Base-by-base conservation (phyloP, 1,284 basidiomycete species). In the Rhodotorula sp. region DNA sequence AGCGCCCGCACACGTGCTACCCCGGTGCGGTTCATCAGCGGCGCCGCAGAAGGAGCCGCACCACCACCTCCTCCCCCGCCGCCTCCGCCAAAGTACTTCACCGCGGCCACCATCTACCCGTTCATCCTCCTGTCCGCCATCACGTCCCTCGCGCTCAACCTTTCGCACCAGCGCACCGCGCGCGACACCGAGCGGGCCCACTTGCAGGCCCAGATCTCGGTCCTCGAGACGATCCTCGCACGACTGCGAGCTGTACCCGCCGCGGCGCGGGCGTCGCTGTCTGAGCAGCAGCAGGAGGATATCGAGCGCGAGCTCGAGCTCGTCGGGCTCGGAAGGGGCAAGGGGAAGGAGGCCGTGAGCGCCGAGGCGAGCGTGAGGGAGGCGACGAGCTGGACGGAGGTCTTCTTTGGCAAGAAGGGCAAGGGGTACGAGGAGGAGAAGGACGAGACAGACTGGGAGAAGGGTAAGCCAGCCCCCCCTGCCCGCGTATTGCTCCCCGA, bases 101-200 rank as follows among this genome's bases (percentile, higher is more conserved):
- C 41, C 9, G 60, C 67, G 1, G 67, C 70, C 19, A 62, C 70
- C 25, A 44, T 77, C 44, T 77, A 74, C 60, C 77, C 77, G 4
- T 74, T 78, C 67, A 65, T 78, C 60, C 68, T 78, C 17, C 64
- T 75, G 25, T 76, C 74, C 4, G 64, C 71, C 34, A 74, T 76
- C 64, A 74, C 76, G 3, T 77, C 76, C 4, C 73, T 77, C 41
- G 77, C 77, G 2, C 62, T 78, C 44, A 78, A 78, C 59, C 70
- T 78, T 48, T 60, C 67, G 10, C 72, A 76, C 57, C 73, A 75
- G 44, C 65, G 73, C n/a, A 71, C 74, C 10, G 64, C 70, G 3
- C 45, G 49, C 14, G 53, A 66, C 5, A 41, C 64, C 49, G 70
- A 75, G 21, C 58, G 66, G 23, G 56, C 66, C 3, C 71, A 67